Evolutionary conservation across 371 early-diverging fungal genomes (phyloP), one percentile per base, ranked within the genome.

Genomic region (Saksenaea oblongispora): DNA sequence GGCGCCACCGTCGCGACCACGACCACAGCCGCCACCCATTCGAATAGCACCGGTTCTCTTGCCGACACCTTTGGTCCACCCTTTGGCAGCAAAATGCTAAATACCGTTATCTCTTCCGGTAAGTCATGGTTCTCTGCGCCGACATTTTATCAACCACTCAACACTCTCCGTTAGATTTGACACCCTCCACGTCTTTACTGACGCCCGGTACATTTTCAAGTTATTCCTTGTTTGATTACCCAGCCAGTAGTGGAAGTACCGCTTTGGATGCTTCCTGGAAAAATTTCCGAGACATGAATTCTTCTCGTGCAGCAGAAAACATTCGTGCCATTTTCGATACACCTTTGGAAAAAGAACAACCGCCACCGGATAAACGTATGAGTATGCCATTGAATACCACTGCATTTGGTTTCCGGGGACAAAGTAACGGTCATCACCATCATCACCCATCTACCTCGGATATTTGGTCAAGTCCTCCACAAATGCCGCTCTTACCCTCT

Each of bases 311-410:
- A 5, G 75, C 69, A 5, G 73, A 75, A 11, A 78, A 78, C 37
- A 71, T 77, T 44, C 72, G 78, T 22, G 74, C 78, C 35, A 76
- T 77, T 42, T 80, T 80, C 59, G 78, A 80, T 57, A 65, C 58
- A 15, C 65, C 70, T 0, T 41, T 58, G 41, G 42, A 17, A 18
- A 58, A 36, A 7, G 34, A 58, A 35, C 58, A 28, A 22, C 39
- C 42, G 5, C 42, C 42, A 13, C n/a, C 42, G 5, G 42, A 58
- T 41, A 34, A 58, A 22, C 37, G 58, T 28, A 58, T 58, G 58
- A 28, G 58, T 15, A 42, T 58, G 58, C 58, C 58, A 22, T 41
- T 41, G 58, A n/a, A n/a, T 41, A 28, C 37, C 28, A 26, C 42
- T 41, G 22, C 15, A 11, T 58, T 41, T 56, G 56, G 56, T 9